Percentiles rank a stretch among this genome's conserved stretches.
These are phyloP conservation scores for Penicillium goetzii DNA, from an alignment of 495 filamentous ascomycete genomes.

Conservation along the genomic window DNA sequence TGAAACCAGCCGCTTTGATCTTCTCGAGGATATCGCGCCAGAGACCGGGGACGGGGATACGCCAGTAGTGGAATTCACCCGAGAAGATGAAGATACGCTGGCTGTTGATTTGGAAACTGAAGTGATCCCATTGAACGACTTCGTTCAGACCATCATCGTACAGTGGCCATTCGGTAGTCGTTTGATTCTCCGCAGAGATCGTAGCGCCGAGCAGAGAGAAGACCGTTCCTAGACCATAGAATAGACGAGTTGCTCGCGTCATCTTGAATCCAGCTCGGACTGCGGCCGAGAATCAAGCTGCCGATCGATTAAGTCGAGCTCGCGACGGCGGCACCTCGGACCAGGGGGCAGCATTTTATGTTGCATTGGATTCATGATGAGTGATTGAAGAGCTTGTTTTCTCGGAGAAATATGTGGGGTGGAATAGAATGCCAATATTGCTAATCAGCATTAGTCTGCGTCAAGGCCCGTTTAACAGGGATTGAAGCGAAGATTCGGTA, in stretches of 20 bases:
- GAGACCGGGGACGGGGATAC: conserved; percentile 59
- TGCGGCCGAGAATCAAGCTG: conserved; percentile 6
- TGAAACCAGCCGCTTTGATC: conserved; percentile 64
- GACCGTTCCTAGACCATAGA: conserved; percentile 21
- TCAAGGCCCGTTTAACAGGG: background rate
- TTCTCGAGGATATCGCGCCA: conserved; percentile 66
- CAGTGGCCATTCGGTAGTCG: conserved; percentile 47
- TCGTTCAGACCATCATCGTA: conserved; percentile 55
- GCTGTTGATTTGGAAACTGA: conserved; percentile 59
- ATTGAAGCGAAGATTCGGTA: conserved; percentile 14
- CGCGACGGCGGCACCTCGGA: background rate
- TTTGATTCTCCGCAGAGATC: conserved; percentile 25
- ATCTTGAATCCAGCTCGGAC: conserved; percentile 18
- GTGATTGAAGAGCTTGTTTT: conserved; percentile 1
- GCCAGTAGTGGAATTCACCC: conserved; percentile 66
- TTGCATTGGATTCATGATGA: background rate
- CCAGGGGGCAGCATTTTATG: conserved; percentile 3
- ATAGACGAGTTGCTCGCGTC: conserved; percentile 18
- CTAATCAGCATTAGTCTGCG: background rate
- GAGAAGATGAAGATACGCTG: conserved; percentile 62
- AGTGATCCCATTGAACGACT: conserved; percentile 60
- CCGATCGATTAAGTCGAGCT: background rate
- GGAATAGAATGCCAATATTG: background rate
- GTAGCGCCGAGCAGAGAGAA: conserved; percentile 26
- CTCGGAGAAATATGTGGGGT: conserved; percentile 13